Base-by-base conservation (phyloP, 345 rosid species). In the Eucalyptus melliodora region DNA sequence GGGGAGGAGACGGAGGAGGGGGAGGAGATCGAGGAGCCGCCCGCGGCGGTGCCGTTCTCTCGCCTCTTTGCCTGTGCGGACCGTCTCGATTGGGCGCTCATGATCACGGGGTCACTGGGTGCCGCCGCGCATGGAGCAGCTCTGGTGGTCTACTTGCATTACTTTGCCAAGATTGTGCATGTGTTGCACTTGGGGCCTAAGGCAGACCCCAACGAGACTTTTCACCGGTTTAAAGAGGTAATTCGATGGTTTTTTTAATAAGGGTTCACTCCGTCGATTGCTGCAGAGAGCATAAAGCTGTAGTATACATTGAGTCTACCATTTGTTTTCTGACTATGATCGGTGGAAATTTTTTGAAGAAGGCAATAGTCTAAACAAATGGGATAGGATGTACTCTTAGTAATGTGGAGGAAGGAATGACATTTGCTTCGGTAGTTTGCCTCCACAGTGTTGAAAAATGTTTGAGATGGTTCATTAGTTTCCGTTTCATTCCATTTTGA, bases 81-180 rank as follows among this genome's bases (percentile, higher is more conserved):
- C 92, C 92, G 93, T 17, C 92, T 98, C 72, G 99, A 98, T 88
- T 98, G 99, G 99, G 94, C 86, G 34, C 97, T 98, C 87, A 98
- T 98, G 99, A 49, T 95, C 37, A 91, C 95, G 7, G 99, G 99
- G 87, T 97, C 99, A 67, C 87, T 97, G n/a, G 99, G 99, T 50
- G 99, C 99, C 16, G 99, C 99, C 30, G 99, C 97, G 16, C 99
- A 98, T 16, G 99, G 99, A 2, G 93, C 99, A 15, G 99, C 99
- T 15, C 97, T 97, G 16, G 98, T 96, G 88, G 95, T 97, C 51
- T 98, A 97, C 96, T 94, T 97, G 95, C 99, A 98, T 90, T 98
- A 94, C 92, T 97, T 98, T 37, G 99, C 99, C 30, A 96, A 97
- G 93, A 95, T 98, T 81, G 88, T 96, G 82, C 90, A 97, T 69